Evolutionary conservation across 192 early-diverging fungal species (phyloP).

Genomic region (Bifiguratus adelaidae): DNA sequence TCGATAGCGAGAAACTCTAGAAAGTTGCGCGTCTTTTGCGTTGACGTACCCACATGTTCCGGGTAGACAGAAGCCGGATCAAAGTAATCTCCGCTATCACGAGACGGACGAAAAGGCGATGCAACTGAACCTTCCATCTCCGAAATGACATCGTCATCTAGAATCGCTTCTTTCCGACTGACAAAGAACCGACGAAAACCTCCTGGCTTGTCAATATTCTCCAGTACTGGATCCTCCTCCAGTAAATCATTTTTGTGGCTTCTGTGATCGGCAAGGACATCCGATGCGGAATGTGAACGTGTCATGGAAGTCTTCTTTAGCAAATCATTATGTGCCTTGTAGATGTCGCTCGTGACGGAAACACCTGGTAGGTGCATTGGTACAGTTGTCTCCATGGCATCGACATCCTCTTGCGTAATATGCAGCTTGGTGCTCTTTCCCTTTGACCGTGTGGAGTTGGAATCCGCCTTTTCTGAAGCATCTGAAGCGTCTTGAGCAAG

Average conservation of each 20-base stretch:
- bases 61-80: too few relatives aligned
- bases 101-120: too few relatives aligned
- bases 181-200: constrained; percentile 78
- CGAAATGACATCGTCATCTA: too few relatives aligned
- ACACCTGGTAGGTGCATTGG: constrained; percentile 33
- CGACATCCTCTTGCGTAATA: too few relatives aligned
- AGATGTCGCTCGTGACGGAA: constrained; percentile 30
- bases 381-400: constrained; percentile 1
- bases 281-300: constrained; percentile 12
- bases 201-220: constrained; percentile 59
- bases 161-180: too few relatives aligned
- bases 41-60: too few relatives aligned
- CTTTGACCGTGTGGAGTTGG: too few relatives aligned
- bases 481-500: too few relatives aligned
- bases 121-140: too few relatives aligned
- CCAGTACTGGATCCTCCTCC: constrained; percentile 12
- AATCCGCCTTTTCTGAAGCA: too few relatives aligned
- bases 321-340: constrained; percentile 21
- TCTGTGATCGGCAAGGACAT: constrained; percentile 1
- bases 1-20: constrained; percentile 24
- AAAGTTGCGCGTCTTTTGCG: constrained; percentile 14
- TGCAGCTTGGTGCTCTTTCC: too few relatives aligned
- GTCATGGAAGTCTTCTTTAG: constrained; percentile 5
- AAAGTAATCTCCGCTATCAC: too few relatives aligned
- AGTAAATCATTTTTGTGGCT: neutral